Evolutionary conservation across 192 early-diverging fungal species (phyloP).

Genomic region (Podila verticillata): DNA sequence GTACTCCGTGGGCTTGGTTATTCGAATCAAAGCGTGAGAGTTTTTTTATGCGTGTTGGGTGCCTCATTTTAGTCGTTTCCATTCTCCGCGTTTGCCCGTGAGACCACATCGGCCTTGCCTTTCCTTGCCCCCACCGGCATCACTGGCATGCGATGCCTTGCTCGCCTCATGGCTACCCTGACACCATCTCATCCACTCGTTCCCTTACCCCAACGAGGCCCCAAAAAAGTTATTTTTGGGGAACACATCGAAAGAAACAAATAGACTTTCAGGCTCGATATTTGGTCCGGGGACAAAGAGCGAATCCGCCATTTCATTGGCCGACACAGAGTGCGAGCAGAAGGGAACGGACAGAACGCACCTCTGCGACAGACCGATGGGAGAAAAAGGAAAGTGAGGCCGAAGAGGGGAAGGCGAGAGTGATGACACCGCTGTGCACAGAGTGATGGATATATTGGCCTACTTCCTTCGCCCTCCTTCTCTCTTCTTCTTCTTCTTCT

Average conservation of each 20-base stretch:
- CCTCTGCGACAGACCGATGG: not conserved
- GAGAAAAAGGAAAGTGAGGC: not conserved
- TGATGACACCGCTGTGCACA: not conserved
- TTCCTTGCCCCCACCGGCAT: too few relatives aligned
- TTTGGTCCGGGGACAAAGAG: not conserved
- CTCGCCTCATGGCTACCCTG: too few relatives aligned
- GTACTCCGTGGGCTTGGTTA: not conserved
- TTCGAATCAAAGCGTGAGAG: too few relatives aligned
- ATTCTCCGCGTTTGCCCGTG: too few relatives aligned
- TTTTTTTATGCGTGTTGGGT: too few relatives aligned
- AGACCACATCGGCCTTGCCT: too few relatives aligned
- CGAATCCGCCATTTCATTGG: not conserved
- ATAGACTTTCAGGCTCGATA: conserved; percentile 3
- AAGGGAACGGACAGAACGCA: not conserved
- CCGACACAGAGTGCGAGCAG: not conserved
- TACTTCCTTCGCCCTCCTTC: not conserved
- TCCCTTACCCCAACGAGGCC: not conserved
- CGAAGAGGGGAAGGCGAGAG: not conserved
- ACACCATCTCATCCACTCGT: too few relatives aligned
- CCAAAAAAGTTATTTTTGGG: conserved; percentile 1
- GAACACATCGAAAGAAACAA: not conserved
- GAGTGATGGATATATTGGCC: not conserved
- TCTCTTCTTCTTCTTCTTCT: conserved; percentile 9
- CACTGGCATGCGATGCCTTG: too few relatives aligned
- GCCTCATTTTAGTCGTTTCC: too few relatives aligned